These are phyloP conservation scores for Ciborinia camelliae DNA, from an alignment of 2,329 filamentous ascomycete species.

Conservation along the genomic window DNA sequence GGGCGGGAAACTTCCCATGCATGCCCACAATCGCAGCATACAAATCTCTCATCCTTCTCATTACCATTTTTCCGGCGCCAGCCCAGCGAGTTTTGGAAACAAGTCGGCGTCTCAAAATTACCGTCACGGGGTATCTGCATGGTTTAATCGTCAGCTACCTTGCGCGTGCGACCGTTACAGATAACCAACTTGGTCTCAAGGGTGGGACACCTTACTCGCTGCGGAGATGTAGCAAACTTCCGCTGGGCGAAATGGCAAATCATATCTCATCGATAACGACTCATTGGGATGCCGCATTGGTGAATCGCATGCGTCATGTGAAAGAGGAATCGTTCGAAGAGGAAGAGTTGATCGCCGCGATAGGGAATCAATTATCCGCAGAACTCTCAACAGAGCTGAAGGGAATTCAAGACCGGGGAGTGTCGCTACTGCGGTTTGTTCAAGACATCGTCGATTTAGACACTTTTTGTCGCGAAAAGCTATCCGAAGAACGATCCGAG, in stretches of 20 bases:
- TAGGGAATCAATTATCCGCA: slow-evolving; percentile 18
- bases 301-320: slow-evolving; percentile 9
- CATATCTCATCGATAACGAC: slow-evolving; percentile 25
- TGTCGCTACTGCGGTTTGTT: not conserved
- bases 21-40: slow-evolving; percentile 1
- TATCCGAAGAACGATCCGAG: not conserved
- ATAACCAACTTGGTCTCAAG: slow-evolving; percentile 11
- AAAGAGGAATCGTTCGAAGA: slow-evolving; percentile 16
- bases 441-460: not conserved
- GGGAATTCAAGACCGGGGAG: not conserved
- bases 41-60: slow-evolving; percentile 6
- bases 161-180: slow-evolving; percentile 13
- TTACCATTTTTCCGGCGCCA: slow-evolving; percentile 12
- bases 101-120: slow-evolving; percentile 21
- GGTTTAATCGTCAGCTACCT: slow-evolving; percentile 25
- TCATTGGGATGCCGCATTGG: slow-evolving; percentile 10
- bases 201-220: slow-evolving; percentile 28
- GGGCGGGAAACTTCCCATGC: slow-evolving; percentile 12
- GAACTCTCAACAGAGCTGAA: slow-evolving; percentile 23
- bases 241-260: slow-evolving; percentile 28
- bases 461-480: not conserved
- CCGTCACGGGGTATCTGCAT: slow-evolving; percentile 30
- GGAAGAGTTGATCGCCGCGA: slow-evolving; percentile 13
- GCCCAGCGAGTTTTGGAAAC: slow-evolving; percentile 11
- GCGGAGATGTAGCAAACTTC: slow-evolving; percentile 22